A percentile compares a stretch with the other conserved stretches of the same genome.
phyloP scores from a whole-genome alignment of 345 rosid species.

The Eucalyptus polybractea region DNA sequence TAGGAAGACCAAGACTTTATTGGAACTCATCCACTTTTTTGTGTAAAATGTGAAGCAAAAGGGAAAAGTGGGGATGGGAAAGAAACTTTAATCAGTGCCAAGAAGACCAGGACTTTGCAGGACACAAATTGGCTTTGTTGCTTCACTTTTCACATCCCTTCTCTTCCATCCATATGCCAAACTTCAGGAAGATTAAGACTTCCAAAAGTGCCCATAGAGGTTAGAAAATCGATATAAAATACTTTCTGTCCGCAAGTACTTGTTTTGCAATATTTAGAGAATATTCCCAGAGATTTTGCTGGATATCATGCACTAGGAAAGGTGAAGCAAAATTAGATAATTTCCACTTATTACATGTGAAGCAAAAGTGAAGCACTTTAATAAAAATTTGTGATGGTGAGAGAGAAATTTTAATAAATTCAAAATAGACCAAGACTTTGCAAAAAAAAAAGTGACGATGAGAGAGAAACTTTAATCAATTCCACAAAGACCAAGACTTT shows the following conservation, averaged over 20 bases:
- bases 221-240: not conserved
- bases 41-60: not conserved
- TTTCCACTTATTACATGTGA: no score
- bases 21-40: no score
- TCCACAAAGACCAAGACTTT: no score
- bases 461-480: no score
- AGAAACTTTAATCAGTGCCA: not conserved
- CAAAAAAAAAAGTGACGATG: no score
- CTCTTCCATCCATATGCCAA: not conserved
- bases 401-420: no score
- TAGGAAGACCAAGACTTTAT: no score
- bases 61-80: not conserved
- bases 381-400: no score
- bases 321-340: no score
- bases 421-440: no score
- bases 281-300: not conserved
- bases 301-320: fast-evolving
- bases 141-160: not conserved
- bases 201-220: not conserved
- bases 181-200: not conserved
- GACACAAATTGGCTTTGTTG: not conserved
- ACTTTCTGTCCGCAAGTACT: not conserved
- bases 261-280: not conserved
- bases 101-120: not conserved
- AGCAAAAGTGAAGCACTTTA: no score